phyloP scores from a whole-genome alignment of 305 asterid genomes.

The Andrographis paniculata region DNA sequence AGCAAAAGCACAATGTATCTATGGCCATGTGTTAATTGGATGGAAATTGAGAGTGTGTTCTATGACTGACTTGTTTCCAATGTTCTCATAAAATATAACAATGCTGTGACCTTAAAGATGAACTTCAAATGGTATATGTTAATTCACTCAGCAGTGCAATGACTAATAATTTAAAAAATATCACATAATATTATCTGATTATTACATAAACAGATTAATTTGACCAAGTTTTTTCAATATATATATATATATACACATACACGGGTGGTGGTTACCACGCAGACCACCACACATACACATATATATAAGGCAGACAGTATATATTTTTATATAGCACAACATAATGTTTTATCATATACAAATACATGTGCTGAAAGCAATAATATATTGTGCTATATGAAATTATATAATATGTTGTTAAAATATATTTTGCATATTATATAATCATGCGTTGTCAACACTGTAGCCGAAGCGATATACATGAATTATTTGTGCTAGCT shows the following conservation, averaged over 20 bases:
- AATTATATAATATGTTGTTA: too few relatives aligned
- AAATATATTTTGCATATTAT: too few relatives aligned
- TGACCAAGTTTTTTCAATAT: too few relatives aligned
- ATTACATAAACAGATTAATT: too few relatives aligned
- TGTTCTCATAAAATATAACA: not conserved
- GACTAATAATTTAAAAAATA: not conserved
- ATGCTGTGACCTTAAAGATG: slow-evolving; percentile 4
- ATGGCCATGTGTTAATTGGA: not conserved
- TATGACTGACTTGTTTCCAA: not conserved
- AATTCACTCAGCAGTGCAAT: not conserved
- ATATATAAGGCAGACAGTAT: too few relatives aligned
- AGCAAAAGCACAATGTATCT: slow-evolving; percentile 2
- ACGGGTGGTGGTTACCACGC: too few relatives aligned
- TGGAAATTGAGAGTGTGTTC: not conserved
- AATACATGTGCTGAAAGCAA: too few relatives aligned
- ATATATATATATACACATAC: too few relatives aligned
- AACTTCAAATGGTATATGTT: slow-evolving; percentile 1
- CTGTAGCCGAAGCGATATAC: not conserved
- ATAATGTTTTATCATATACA: too few relatives aligned
- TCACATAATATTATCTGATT: not conserved
- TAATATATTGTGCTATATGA: too few relatives aligned
- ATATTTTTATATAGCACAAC: too few relatives aligned
- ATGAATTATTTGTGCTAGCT: not conserved
- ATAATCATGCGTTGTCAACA: not conserved
- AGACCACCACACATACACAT: too few relatives aligned